Percentiles rank a stretch among this genome's conserved stretches.
Evolutionary conservation across 192 early-diverging fungal genomes (phyloP).

Genomic region (Allomyces arbusculus): DNA sequence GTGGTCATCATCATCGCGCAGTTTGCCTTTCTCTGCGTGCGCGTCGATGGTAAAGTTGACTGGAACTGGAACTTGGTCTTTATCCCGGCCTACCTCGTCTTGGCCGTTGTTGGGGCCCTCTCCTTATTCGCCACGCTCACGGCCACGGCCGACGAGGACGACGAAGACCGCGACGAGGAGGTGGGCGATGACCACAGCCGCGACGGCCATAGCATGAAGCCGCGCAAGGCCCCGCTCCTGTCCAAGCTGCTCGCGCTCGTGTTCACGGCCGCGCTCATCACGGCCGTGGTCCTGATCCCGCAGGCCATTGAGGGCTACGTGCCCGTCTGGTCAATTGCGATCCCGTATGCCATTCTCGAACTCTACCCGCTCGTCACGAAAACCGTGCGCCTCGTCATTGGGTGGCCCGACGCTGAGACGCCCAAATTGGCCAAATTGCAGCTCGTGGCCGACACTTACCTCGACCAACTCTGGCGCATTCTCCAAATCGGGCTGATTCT

Average conservation of each 20-base stretch:
- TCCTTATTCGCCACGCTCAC: not conserved
- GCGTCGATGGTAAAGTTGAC: slow-evolving; percentile 42
- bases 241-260: not conserved
- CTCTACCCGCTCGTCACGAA: not conserved
- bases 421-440: no score
- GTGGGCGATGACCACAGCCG: not conserved
- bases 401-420: no score
- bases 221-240: not conserved
- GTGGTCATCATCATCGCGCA: slow-evolving; percentile 55
- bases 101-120: slow-evolving; percentile 11
- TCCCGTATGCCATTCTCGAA: not conserved
- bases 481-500: no score
- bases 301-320: not conserved
- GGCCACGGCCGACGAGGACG: not conserved
- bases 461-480: no score
- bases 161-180: not conserved
- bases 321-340: not conserved
- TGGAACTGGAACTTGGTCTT: slow-evolving; percentile 62
- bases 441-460: no score
- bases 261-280: not conserved
- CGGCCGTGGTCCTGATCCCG: not conserved
- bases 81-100: slow-evolving; percentile 61
- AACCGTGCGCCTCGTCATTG: no score
- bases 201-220: not conserved
- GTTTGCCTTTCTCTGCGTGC: slow-evolving; percentile 55